Evolutionary conservation across 257 asterid genomes (phyloP).

Genomic region (Solanum arcanum): DNA sequence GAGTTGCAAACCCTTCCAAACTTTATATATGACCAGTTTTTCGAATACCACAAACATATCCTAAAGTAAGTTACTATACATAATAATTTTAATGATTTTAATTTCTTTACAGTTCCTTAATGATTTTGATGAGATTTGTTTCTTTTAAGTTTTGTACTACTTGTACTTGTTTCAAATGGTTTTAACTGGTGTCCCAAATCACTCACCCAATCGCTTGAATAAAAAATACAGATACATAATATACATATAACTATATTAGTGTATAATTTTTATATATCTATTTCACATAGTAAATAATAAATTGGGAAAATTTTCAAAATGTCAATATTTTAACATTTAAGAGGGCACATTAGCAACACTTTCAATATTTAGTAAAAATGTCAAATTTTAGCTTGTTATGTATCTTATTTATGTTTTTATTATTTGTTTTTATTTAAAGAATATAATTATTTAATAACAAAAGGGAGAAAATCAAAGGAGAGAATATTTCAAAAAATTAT

Average conservation of each 20-base stretch:
- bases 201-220: not conserved
- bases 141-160: not conserved
- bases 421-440: too few relatives aligned
- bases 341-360: too few relatives aligned
- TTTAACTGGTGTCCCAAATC: not conserved
- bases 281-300: not conserved
- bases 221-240: not conserved
- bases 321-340: too few relatives aligned
- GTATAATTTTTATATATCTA: not conserved
- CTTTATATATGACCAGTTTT: not conserved
- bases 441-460: too few relatives aligned
- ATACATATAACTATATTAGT: not conserved
- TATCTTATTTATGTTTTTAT: too few relatives aligned
- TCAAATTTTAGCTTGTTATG: too few relatives aligned
- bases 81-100: not conserved
- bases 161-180: not conserved
- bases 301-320: too few relatives aligned
- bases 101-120: not conserved
- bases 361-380: too few relatives aligned
- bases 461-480: too few relatives aligned
- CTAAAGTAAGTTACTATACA: not conserved
- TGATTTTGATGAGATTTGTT: not conserved
- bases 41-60: not conserved
- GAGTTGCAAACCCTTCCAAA: not conserved
- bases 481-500: too few relatives aligned